Percentiles rank a stretch among this genome's conserved stretches.
phyloP scores from a whole-genome alignment of 2,329 filamentous ascomycete genomes.

The Aspergillus persii region DNA sequence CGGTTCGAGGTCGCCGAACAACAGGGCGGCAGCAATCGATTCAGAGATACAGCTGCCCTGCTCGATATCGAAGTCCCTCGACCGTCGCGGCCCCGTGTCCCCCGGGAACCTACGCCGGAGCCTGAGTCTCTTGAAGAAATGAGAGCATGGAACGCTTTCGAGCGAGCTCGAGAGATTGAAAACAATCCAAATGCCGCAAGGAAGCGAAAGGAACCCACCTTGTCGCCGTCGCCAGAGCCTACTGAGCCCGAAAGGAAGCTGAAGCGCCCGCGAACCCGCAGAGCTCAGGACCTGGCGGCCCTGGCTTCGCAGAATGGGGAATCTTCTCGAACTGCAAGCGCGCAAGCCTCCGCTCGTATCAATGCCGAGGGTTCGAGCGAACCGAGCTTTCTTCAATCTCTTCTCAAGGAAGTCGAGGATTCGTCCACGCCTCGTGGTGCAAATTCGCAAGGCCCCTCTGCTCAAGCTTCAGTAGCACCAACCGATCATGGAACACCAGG shows the following conservation, averaged over 20 bases:
- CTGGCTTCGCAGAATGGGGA: constrained; percentile 43
- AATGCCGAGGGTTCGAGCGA: constrained; percentile 46
- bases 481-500: constrained; percentile 39
- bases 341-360: constrained; percentile 32
- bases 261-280: constrained; percentile 80
- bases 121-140: constrained; percentile 77
- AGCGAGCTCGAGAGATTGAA: constrained; percentile 73
- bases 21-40: constrained; percentile 71
- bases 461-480: constrained; percentile 35
- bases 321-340: constrained; percentile 35
- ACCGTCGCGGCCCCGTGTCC: constrained; percentile 40
- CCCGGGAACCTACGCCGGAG: constrained; percentile 48
- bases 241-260: constrained; percentile 74
- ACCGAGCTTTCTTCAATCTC: constrained; percentile 80
- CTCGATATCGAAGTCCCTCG: constrained; percentile 51
- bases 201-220: constrained; percentile 58
- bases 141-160: constrained; percentile 85
- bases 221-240: constrained; percentile 71
- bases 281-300: constrained; percentile 55
- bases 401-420: constrained; percentile 82
- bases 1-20: constrained; percentile 78
- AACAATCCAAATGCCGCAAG: constrained; percentile 48
- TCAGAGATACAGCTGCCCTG: constrained; percentile 65
- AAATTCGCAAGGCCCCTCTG: constrained; percentile 31
- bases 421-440: constrained; percentile 35